phyloP scores from a whole-genome alignment of 2,329 filamentous ascomycete species.

The Mariannaea elegans region DNA sequence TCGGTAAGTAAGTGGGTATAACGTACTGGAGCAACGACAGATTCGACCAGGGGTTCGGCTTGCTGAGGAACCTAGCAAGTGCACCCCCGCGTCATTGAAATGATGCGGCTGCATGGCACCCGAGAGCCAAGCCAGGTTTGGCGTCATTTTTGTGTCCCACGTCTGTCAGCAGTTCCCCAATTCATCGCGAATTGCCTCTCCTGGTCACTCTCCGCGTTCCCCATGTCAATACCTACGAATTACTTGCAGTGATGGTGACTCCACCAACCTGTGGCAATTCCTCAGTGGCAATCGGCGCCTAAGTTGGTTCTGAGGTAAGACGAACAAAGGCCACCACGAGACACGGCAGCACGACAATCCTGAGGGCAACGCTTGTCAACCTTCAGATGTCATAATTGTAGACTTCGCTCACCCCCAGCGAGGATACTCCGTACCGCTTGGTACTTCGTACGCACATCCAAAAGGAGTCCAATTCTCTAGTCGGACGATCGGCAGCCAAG shows the following conservation, averaged over 20 bases:
- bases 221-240: constrained; percentile 10
- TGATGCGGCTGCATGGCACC: constrained; percentile 26
- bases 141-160: constrained; percentile 17
- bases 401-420: neutral
- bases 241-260: constrained; percentile 15
- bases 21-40: constrained; percentile 8
- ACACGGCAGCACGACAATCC: constrained; percentile 14
- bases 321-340: constrained; percentile 16
- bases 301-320: constrained; percentile 24
- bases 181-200: constrained; percentile 26
- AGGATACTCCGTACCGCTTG: constrained; percentile 15
- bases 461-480: neutral
- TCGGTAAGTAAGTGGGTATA: constrained; percentile 29
- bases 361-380: constrained; percentile 1
- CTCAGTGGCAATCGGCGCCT: constrained; percentile 17
- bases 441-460: neutral
- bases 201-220: constrained; percentile 27
- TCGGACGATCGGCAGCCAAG: neutral
- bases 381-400: neutral
- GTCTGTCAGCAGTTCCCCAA: constrained; percentile 28
- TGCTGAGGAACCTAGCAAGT: constrained; percentile 32
- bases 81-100: constrained; percentile 36
- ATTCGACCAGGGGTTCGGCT: constrained; percentile 32
- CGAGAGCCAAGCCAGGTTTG: constrained; percentile 29
- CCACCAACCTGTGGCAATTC: constrained; percentile 28